Evolutionary conservation across 257 asterid species (phyloP), one percentile per base, ranked within the genome.

Genomic region (Leonotis leonurus): DNA sequence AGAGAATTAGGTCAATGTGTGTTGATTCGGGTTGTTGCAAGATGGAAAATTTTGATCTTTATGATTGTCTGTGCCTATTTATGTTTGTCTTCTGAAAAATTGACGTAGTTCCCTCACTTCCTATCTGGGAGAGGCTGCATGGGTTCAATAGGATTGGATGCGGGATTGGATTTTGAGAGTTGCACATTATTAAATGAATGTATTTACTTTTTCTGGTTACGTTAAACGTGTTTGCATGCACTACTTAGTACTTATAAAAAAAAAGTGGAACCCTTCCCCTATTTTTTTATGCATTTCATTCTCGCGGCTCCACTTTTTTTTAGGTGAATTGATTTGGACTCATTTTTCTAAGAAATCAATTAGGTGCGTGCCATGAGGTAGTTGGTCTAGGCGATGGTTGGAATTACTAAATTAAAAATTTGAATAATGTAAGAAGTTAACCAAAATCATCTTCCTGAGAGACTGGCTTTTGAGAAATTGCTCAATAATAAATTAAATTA

Each of bases 41-140:
- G 27, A 22, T 52, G 18, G 16, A 54, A 71, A 77, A 3, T 50
- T 67, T 51, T 55, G 77, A 75, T 72, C 80, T 72, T 75, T 72
- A 24, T 62, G 68, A 40, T 12, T 64, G 17, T 11, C 20, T 9
- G 3, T 36, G 26, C 27, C 21, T 45, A 30, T 17, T 39, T n/a
- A n/a, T 43, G 11, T 3, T 62, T 45, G 33, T 30, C 16, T 48
- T 64, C 3, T 33, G 17, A 35, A 21, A 2, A 27, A 12, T 35
- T 6, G 44, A 29, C 11, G 27, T 33, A 25, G 12, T 29, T 39
- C 32, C 62, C 32, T 14, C 35, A 41, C 14, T n/a, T 60, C 60
- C 61, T 12, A 45, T 37, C 26, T 68, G 13, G 1, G 11, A 30
- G 32, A 25, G 0, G 43, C 7, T 44, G 68, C 18, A 30, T 32